phyloP scores from a whole-genome alignment of 129 eudicot genomes.

The Daucus carota region DH1_v3.0 NC_030388.2:28411001-28411500 shows the following conservation, averaged over 20 bases:
- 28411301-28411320: no score
- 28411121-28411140: neutral
- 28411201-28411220: neutral
- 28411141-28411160: neutral
- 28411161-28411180: neutral
- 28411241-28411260: neutral
- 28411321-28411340: no score
- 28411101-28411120: neutral
- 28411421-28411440: neutral
- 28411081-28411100: neutral
- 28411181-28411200: neutral
- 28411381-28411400: neutral
- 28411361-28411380: neutral
- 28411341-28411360: neutral
- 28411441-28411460: neutral
- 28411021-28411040: neutral
- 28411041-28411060: neutral
- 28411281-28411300: neutral
- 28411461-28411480: neutral
- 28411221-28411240: neutral
- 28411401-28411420: neutral
- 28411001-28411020: neutral
- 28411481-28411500: neutral
- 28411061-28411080: neutral
- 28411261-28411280: neutral